A percentile compares a stretch with the other conserved stretches of the same genome.
These are phyloP conservation scores for Coemansia furcata DNA, from an alignment of 192 early-diverging fungal species.

Conservation along the genomic window DNA sequence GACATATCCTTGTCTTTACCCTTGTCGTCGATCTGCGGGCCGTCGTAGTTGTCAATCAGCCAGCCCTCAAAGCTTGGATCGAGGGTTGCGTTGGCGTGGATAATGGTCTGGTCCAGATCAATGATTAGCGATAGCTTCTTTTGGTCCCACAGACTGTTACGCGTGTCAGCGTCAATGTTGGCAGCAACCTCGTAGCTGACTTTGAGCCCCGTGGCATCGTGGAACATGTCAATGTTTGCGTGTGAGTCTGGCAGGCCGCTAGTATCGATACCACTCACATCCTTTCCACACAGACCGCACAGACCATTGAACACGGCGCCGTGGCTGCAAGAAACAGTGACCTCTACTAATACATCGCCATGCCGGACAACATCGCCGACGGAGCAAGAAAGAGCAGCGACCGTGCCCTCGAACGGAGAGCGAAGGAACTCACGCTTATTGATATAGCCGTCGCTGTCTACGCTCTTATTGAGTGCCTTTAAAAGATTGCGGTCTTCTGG, in stretches of 20 bases:
- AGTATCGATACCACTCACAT: conserved; percentile 49
- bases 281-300: conserved; percentile 79
- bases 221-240: conserved; percentile 77
- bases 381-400: conserved; percentile 5
- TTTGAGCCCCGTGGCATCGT: conserved; percentile 67
- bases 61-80: conserved; percentile 34
- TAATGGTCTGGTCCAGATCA: conserved; percentile 96
- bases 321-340: conserved; percentile 69
- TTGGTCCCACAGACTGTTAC: conserved; percentile 58
- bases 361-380: conserved; percentile 23
- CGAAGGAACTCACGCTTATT: conserved; percentile 40
- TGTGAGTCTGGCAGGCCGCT: conserved; percentile 52
- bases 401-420: conserved; percentile 40
- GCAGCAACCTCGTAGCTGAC: conserved; percentile 55
- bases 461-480: conserved; percentile 28
- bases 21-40: conserved; percentile 8
- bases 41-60: conserved; percentile 45
- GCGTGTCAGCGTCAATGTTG: conserved; percentile 18
- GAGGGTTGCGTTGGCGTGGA: conserved; percentile 70
- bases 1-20: neutral
- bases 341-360: conserved; percentile 16
- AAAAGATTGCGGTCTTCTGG: conserved; percentile 8
- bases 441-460: conserved; percentile 24
- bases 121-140: conserved; percentile 85
- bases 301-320: conserved; percentile 71